Evolutionary conservation across 208 protist species (phyloP), one percentile per base, ranked within the genome.

Genomic region (Trypanosoma lewisi): DNA sequence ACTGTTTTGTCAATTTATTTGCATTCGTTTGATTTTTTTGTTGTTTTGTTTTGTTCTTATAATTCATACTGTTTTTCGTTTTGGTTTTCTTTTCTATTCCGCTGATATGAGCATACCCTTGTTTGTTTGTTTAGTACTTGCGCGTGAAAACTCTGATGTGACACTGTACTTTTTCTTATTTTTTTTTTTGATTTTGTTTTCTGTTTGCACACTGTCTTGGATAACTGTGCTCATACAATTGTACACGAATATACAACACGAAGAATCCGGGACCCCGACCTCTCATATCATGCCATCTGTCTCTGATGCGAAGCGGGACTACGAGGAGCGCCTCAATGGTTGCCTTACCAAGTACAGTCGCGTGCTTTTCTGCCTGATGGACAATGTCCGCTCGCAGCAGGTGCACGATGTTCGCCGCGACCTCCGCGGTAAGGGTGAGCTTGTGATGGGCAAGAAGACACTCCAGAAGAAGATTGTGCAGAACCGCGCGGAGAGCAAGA

Each of bases 391-490:
- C 63, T 99, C 98, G 56, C 88, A 93, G 71, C 97, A 99, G 89
- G 80, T 99, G 59, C 91, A 98, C 70, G 73, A 97, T 42, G 98
- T 99, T 74, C 90, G 98, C 70, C 69, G 67, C 51, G 81, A 91
- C 36, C 91, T 99, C 60, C 91, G 98, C 62, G 96, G 97, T 47
- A 93, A 97, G 78, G 98, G 85, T 59, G 87, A 90, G 56, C 68
- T 99, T 47, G 64, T 99, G 62, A 98, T 99, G 89, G 98, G 98
- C 52, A 99, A 99, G 93, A 99, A 99, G 82, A 99, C 98, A 48
- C 87, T 99, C 58, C 97, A 99, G 68, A 94, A 94, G 63, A 98
- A 98, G 80, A 92, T 93, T 67, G 85, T 99, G 37, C 67, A 93
- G 63, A 88, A 85, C 49, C 68, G 87, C 47, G 57, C 91, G 12